Evolutionary conservation across 768 basidiomycete species (phyloP).

Genomic region (Obba rivulosa): DNA sequence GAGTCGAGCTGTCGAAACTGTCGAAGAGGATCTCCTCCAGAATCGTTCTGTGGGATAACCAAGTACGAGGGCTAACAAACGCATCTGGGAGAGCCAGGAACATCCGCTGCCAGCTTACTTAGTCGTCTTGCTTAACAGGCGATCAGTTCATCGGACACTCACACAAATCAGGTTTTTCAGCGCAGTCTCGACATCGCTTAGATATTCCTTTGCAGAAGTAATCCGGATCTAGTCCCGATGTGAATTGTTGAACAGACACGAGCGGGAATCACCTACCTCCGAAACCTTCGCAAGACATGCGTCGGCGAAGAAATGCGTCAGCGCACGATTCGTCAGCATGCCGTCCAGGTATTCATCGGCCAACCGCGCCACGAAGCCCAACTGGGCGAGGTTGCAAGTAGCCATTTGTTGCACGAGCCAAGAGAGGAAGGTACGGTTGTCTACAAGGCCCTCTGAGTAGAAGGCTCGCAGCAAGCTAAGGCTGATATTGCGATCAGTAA

Average conservation of each 20-base stretch:
- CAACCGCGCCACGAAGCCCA: conserved; percentile 69
- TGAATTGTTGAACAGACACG: not conserved
- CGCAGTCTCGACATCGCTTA: conserved; percentile 46
- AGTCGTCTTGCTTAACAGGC: not conserved
- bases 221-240: conserved; percentile 41
- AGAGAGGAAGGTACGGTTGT: conserved; percentile 66
- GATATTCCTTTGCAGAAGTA: conserved; percentile 49
- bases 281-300: conserved; percentile 59
- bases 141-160: conserved; percentile 11
- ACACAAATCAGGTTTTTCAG: conserved; percentile 62
- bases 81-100: conserved; percentile 71
- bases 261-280: conserved; percentile 43
- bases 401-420: conserved; percentile 79
- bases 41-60: conserved; percentile 48
- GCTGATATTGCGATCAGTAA: conserved; percentile 29
- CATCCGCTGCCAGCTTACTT: conserved; percentile 42
- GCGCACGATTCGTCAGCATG: conserved; percentile 58
- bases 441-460: conserved; percentile 77
- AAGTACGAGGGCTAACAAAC: conserved; percentile 67
- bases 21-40: conserved; percentile 44
- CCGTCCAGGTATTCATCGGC: conserved; percentile 77
- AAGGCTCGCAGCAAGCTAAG: conserved; percentile 69
- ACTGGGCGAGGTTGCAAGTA: conserved; percentile 78
- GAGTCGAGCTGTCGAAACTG: conserved; percentile 23
- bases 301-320: conserved; percentile 67